phyloP scores from a whole-genome alignment of 768 basidiomycete genomes.

The Pleurotus eryngii region DNA sequence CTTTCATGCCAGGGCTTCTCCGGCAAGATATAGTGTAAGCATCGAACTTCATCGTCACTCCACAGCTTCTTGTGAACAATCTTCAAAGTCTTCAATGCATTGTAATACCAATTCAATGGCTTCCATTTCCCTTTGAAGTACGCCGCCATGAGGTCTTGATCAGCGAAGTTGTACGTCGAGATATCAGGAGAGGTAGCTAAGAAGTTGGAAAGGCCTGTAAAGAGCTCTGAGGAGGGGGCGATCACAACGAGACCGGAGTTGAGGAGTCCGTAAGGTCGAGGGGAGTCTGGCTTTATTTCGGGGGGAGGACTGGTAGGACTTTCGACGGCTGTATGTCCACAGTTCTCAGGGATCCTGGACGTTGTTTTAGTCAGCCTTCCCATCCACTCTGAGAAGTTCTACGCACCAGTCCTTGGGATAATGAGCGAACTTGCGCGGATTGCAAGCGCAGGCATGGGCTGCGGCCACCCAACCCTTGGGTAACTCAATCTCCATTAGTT shows the following conservation, averaged over 20 bases:
- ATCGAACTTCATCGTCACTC: slow-evolving; percentile 82
- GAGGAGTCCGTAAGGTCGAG: slow-evolving; percentile 76
- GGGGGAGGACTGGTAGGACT: slow-evolving; percentile 41
- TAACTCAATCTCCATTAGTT: slow-evolving; percentile 57
- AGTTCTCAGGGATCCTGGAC: slow-evolving; percentile 89
- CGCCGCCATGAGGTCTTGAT: slow-evolving; percentile 87
- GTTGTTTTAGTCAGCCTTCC: slow-evolving; percentile 9
- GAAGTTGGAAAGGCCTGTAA: slow-evolving; percentile 50
- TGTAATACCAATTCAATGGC: slow-evolving; percentile 84
- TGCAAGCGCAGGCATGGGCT: slow-evolving; percentile 90
- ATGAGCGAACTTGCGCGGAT: slow-evolving; percentile 77
- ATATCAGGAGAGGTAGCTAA: slow-evolving; percentile 44
- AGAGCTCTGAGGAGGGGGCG: slow-evolving; percentile 60
- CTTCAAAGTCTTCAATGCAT: slow-evolving; percentile 87
- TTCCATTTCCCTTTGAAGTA: slow-evolving; percentile 79
- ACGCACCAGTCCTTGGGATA: slow-evolving; percentile 88
- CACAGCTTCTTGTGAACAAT: slow-evolving; percentile 71
- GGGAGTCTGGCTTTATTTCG: slow-evolving; percentile 33
- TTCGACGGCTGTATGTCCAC: slow-evolving; percentile 65
- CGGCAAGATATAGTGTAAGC: slow-evolving; percentile 81
- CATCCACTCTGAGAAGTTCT: too few relatives aligned
- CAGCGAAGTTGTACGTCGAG: slow-evolving; percentile 62
- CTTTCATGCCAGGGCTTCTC: slow-evolving; percentile 85
- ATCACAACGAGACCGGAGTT: slow-evolving; percentile 91
- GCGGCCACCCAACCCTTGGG: slow-evolving; percentile 78